phyloP scores from a whole-genome alignment of 2,329 filamentous ascomycete species.

The Aspergillus floridensis region DNA sequence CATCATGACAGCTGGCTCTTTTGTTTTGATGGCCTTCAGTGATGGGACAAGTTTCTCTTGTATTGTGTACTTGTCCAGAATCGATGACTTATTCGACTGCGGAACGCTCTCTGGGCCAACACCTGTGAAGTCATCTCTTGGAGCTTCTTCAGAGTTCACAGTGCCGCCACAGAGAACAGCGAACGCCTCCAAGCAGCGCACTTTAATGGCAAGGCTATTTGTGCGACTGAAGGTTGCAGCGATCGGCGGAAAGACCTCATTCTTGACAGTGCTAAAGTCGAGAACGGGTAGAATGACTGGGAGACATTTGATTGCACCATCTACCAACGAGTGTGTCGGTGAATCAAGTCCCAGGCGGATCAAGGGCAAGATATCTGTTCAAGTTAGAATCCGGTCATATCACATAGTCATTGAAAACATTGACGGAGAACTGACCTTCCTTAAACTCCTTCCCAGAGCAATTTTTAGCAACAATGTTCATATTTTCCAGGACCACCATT shows the following conservation, averaged over 20 bases:
- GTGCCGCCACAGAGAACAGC: conserved; percentile 82
- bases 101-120: conserved; percentile 52
- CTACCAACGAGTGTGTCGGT: conserved; percentile 82
- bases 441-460: conserved; percentile 91
- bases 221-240: conserved; percentile 89
- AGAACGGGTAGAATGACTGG: conserved; percentile 80
- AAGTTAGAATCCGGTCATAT: conserved; percentile 16
- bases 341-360: conserved; percentile 82
- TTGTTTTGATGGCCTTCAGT: conserved; percentile 91
- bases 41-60: conserved; percentile 95
- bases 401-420: conserved; percentile 12
- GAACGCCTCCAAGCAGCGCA: conserved; percentile 86
- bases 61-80: conserved; percentile 95
- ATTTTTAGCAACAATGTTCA: conserved; percentile 71
- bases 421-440: conserved; percentile 61
- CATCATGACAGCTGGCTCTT: conserved; percentile 97
- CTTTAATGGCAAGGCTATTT: conserved; percentile 90
- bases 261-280: conserved; percentile 95
- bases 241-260: conserved; percentile 91
- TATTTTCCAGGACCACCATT: conserved; percentile 86
- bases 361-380: conserved; percentile 78
- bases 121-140: conserved; percentile 72
- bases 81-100: conserved; percentile 67
- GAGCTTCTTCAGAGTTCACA: conserved; percentile 45
- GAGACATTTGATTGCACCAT: conserved; percentile 76